Evolutionary conservation across 2,329 filamentous ascomycete genomes (phyloP).

Genomic region (Colletotrichum destructivum): DNA sequence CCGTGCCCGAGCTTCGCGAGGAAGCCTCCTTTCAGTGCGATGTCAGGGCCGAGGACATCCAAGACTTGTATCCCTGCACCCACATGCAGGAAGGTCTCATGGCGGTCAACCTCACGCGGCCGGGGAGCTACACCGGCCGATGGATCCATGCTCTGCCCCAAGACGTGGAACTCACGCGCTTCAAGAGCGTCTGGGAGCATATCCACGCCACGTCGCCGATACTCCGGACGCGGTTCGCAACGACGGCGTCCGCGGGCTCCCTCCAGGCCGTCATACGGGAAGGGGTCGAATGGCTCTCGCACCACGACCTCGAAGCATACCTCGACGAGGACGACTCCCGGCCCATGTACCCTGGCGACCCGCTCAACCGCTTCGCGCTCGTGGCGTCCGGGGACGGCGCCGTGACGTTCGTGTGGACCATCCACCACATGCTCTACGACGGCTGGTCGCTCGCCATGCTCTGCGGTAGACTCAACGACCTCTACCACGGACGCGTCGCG

Average conservation of each 20-base stretch:
- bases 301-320: slow-evolving; percentile 30
- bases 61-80: slow-evolving; percentile 46
- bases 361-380: slow-evolving; percentile 44
- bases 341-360: slow-evolving; percentile 44
- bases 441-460: slow-evolving; percentile 32
- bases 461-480: slow-evolving; percentile 13
- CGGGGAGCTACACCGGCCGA: slow-evolving; percentile 44
- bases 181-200: slow-evolving; percentile 44
- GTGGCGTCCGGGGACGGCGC: slow-evolving; percentile 15
- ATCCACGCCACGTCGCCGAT: slow-evolving; percentile 40
- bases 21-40: slow-evolving; percentile 29
- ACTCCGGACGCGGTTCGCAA: slow-evolving; percentile 45
- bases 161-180: slow-evolving; percentile 32
- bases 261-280: slow-evolving; percentile 66
- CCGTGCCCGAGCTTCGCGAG: background rate
- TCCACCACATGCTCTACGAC: slow-evolving; percentile 41
- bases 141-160: slow-evolving; percentile 37
- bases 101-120: slow-evolving; percentile 45
- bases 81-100: slow-evolving; percentile 45
- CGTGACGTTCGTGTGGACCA: slow-evolving; percentile 43
- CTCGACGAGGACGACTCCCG: slow-evolving; percentile 26
- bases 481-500: background rate
- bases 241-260: slow-evolving; percentile 23
- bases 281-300: slow-evolving; percentile 13
- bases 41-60: slow-evolving; percentile 18